Evolutionary conservation across 768 basidiomycete species (phyloP), one percentile per base, ranked within the genome.

Genomic region (Cystobasidium ongulense): DNA sequence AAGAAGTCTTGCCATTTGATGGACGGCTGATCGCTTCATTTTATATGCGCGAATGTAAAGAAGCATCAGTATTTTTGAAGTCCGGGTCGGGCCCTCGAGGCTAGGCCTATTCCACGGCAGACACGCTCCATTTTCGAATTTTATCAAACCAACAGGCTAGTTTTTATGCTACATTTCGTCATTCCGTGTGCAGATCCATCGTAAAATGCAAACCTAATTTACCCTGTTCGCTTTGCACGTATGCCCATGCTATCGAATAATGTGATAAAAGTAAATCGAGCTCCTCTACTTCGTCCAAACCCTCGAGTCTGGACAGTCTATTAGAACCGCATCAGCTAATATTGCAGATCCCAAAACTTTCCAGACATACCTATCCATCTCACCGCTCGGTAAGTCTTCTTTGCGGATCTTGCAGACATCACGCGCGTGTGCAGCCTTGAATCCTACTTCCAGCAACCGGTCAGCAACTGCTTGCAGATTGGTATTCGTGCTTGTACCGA

Each of bases 231-330:
- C 17, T 17, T 35, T 38, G 66, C 93, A 84, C 92, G 92, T 79
- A 91, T 92, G 46, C 86, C 92, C 92, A 97, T 0, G 89, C 87
- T 67, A 97, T 86, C 17, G 89, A 91, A 80, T 98, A 98, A 79
- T 98, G 94, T 1, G 85, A 84, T 35, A 96, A 82, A 0, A 98
- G 90, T 3, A 99, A 85, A 72, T 93, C 89, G 23, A 99, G 84
- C 81, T 98, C 95, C 81, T 99, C 95, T 10, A 92, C 84, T 81
- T 99, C 94, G 79, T 98, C 95, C 3, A 99, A 85, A 81, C 90
- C 85, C 80, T 98, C 95, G 18, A 96, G 84, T 71, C 82, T 83
- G 0, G 89, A 57, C 54, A 71, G 52, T 35, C 68, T 59, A 35
- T 10, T 15, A 4, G 8, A 23, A 27, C 35, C 5, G 13, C 62